These are phyloP conservation scores for Schizophyllum commune DNA, from an alignment of 1,284 basidiomycete species.

Conservation along the genomic window DNA sequence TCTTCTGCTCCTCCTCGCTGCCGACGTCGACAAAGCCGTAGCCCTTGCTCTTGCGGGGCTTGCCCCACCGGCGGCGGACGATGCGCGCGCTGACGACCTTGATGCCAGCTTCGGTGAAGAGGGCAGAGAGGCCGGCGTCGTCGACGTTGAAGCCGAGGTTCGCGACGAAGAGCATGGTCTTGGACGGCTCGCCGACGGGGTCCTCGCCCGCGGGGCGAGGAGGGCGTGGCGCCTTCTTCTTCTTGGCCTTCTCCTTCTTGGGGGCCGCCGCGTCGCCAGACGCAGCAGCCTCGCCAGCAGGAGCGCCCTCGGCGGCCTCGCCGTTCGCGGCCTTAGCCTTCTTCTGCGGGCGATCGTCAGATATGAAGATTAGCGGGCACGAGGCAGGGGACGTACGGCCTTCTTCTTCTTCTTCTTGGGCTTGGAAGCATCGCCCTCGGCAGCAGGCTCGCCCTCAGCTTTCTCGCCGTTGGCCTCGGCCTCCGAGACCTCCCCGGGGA, in stretches of 20 bases:
- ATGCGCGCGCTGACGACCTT: slow-evolving; percentile 78
- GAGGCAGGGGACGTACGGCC: slow-evolving; percentile 37
- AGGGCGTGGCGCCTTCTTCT: slow-evolving; percentile 48
- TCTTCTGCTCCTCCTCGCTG: slow-evolving; percentile 74
- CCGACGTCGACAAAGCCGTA: slow-evolving; percentile 93
- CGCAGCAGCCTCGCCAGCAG: slow-evolving; percentile 25
- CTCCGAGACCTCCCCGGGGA: slow-evolving; percentile 78
- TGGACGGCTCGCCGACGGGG: slow-evolving; percentile 72
- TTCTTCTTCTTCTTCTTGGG: slow-evolving; percentile 82
- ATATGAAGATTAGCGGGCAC: slow-evolving; percentile 7
- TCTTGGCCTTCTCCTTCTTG: slow-evolving; percentile 54
- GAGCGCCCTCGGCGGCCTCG: slow-evolving; percentile 28
- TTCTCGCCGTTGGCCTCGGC: slow-evolving; percentile 77
- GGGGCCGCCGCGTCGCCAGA: slow-evolving; percentile 28
- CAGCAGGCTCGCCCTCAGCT: slow-evolving; percentile 34
- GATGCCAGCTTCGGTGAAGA: slow-evolving; percentile 82
- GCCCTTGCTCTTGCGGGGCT: slow-evolving; percentile 80
- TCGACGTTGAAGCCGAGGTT: slow-evolving; percentile 91
- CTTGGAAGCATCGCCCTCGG: slow-evolving; percentile 51
- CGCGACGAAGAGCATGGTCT: slow-evolving; percentile 88
- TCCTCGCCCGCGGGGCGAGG: slow-evolving; percentile 66
- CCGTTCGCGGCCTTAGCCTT: slow-evolving; percentile 42
- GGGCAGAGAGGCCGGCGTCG: slow-evolving; percentile 64
- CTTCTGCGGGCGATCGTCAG: slow-evolving; percentile 25
- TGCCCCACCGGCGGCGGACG: slow-evolving; percentile 75